Percentiles rank a stretch among this genome's conserved stretches.
phyloP scores from a whole-genome alignment of 2,329 filamentous ascomycete genomes.

The Fusarium penzigii region DNA sequence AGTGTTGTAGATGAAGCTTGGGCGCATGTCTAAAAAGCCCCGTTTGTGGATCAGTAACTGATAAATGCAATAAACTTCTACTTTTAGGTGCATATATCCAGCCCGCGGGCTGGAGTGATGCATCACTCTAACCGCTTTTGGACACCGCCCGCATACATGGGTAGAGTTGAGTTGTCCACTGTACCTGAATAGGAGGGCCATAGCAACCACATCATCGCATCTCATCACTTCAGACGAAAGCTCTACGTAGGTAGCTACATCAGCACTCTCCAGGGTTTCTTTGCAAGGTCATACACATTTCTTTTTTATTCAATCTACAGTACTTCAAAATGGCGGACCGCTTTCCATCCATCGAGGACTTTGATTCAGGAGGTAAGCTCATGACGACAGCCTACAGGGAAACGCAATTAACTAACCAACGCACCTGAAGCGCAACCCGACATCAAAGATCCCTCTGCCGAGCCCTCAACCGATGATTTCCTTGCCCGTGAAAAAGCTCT shows the following conservation, averaged over 20 bases:
- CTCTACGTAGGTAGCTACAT: constrained; percentile 5
- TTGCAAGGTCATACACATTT: not conserved
- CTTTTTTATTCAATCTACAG: not conserved
- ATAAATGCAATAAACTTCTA: constrained; percentile 21
- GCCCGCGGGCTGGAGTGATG: constrained; percentile 21
- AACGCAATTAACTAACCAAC: constrained; percentile 18
- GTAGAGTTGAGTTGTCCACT: constrained; percentile 1
- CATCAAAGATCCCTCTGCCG: constrained; percentile 57
- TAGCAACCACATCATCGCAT: constrained; percentile 22
- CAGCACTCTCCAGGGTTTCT: not conserved
- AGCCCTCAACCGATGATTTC: constrained; percentile 76
- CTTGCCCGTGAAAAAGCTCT: constrained; percentile 86
- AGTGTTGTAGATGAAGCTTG: constrained; percentile 25
- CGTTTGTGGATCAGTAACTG: constrained; percentile 19
- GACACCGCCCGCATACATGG: constrained; percentile 31
- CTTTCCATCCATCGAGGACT: constrained; percentile 79
- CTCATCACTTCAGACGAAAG: constrained; percentile 8
- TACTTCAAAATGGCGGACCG: constrained; percentile 66
- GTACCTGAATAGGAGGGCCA: constrained; percentile 30
- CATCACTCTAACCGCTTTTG: constrained; percentile 11
- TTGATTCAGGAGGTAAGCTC: constrained; percentile 63
- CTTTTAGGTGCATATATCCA: constrained; percentile 10
- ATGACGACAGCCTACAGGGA: constrained; percentile 13
- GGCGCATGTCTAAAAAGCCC: constrained; percentile 26
- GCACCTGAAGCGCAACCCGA: constrained; percentile 64